Percentiles rank a stretch among this genome's conserved stretches.
Conservation (phyloP, 805 yeast genomes). For the Groenewaldozyma tartarivorans region DNA sequence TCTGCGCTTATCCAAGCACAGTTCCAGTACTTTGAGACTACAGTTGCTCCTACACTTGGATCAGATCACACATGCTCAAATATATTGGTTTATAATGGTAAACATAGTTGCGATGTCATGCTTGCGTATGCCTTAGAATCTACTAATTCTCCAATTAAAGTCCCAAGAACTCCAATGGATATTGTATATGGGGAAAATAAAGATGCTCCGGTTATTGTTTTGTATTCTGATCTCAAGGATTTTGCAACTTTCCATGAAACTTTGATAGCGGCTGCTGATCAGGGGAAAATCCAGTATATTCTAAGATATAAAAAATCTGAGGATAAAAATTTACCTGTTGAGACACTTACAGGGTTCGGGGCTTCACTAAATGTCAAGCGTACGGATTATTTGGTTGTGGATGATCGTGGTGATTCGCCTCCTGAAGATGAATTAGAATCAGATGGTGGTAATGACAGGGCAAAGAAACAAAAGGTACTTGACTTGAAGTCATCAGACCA, state of each 20-base stretch:
- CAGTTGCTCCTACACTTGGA: slow-evolving; percentile 25
- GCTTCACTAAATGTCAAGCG: slow-evolving; percentile 53
- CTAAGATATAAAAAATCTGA: slow-evolving; percentile 50
- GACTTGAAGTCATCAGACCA: slow-evolving; percentile 19
- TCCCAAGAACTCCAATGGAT: slow-evolving; percentile 41
- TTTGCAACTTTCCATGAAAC: slow-evolving; percentile 51
- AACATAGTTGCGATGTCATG: slow-evolving; percentile 52
- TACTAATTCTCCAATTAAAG: slow-evolving; percentile 25
- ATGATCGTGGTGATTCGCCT: slow-evolving; percentile 34
- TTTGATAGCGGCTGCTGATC: slow-evolving; percentile 47
- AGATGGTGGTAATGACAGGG: not conserved
- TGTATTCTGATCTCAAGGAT: slow-evolving; percentile 60
- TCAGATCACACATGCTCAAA: slow-evolving; percentile 34
- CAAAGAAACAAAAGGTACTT: slow-evolving; percentile 5
- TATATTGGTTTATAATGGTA: slow-evolving; percentile 46
- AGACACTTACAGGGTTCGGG: slow-evolving; percentile 47
- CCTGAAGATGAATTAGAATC: slow-evolving; percentile 4
- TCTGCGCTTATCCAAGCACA: slow-evolving; percentile 62
- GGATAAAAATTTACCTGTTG: slow-evolving; percentile 22
- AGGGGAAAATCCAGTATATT: slow-evolving; percentile 61
- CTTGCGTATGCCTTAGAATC: slow-evolving; percentile 76
- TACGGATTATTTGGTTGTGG: slow-evolving; percentile 57
- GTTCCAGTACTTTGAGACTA: slow-evolving; percentile 38
- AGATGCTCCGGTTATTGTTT: slow-evolving; percentile 43
- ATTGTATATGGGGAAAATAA: slow-evolving; percentile 46